phyloP scores from a whole-genome alignment of 139 green algal species.

The Chlorella sp. region DNA sequence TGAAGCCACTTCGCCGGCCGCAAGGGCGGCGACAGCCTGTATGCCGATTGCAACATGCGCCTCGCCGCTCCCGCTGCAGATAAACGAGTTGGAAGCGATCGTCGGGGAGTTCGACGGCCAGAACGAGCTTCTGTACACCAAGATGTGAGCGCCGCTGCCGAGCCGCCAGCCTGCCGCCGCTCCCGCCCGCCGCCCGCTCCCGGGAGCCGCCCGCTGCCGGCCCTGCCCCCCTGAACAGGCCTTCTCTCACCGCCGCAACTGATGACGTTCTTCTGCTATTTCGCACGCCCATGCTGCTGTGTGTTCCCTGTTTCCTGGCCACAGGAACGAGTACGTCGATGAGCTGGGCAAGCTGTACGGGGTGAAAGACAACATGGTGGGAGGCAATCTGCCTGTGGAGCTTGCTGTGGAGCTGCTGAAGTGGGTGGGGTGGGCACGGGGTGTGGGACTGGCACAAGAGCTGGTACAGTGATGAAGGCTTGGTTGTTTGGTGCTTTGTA shows the following conservation, averaged over 20 bases:
- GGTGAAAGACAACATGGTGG: constrained; percentile 17
- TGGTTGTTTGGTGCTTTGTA: not conserved
- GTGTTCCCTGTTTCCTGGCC: too few relatives aligned
- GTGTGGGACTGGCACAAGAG: not conserved
- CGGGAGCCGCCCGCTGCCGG: too few relatives aligned
- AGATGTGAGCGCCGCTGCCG: constrained; percentile 4
- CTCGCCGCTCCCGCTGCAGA: not conserved
- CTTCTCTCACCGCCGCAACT: not conserved
- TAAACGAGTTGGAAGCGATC: constrained; percentile 34
- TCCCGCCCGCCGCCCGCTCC: too few relatives aligned
- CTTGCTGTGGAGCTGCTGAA: constrained; percentile 20
- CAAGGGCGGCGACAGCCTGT: too few relatives aligned
- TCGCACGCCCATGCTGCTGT: not conserved
- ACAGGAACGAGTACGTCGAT: constrained; percentile 23
- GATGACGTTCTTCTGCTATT: not conserved
- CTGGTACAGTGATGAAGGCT: not conserved
- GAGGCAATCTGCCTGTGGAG: constrained; percentile 10
- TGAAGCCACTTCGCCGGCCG: too few relatives aligned
- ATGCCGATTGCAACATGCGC: too few relatives aligned
- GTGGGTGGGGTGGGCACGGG: not conserved
- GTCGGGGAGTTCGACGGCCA: constrained; percentile 10
- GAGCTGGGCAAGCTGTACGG: constrained; percentile 8
- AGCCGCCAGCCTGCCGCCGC: too few relatives aligned
- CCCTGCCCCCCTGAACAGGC: not conserved
- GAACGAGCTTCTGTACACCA: constrained; percentile 29